phyloP scores from a whole-genome alignment of 192 early-diverging fungal species.

The Powellomyces hirtus region DNA sequence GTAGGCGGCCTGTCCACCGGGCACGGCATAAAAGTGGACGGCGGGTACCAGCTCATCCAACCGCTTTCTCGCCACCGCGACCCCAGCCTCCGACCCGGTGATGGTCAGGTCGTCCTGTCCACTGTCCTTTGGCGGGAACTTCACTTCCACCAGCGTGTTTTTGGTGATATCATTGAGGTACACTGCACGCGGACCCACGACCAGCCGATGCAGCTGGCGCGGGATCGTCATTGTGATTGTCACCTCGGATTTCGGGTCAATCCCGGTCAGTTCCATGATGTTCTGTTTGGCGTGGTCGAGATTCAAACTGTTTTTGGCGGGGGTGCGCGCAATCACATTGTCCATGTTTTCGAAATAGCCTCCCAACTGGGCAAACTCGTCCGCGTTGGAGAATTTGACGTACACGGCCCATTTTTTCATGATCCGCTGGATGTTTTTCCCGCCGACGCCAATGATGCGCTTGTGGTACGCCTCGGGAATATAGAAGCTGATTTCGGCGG shows the following conservation, averaged over 20 bases:
- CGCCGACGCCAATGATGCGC: constrained; percentile 83
- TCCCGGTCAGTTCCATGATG: constrained; percentile 61
- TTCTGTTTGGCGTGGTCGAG: constrained; percentile 59
- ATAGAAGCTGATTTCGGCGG: constrained; percentile 81
- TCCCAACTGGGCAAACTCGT: constrained; percentile 68
- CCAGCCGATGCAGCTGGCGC: constrained; percentile 52
- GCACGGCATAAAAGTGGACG: constrained; percentile 50
- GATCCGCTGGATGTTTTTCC: constrained; percentile 85
- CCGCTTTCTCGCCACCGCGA: constrained; percentile 54
- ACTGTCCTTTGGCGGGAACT: constrained; percentile 65
- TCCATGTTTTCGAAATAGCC: constrained; percentile 78
- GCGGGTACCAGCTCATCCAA: constrained; percentile 58
- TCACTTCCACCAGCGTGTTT: constrained; percentile 53
- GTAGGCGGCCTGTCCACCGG: constrained; percentile 38
- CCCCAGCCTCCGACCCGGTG: constrained; percentile 56
- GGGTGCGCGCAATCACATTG: constrained; percentile 81
- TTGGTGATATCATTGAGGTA: constrained; percentile 57
- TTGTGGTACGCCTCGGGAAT: constrained; percentile 82
- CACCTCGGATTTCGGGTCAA: constrained; percentile 50
- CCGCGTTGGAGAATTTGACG: constrained; percentile 82
- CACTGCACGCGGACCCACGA: constrained; percentile 48
- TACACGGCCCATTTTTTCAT: constrained; percentile 89
- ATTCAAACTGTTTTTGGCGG: constrained; percentile 68
- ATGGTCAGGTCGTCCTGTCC: constrained; percentile 58
- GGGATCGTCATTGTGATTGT: constrained; percentile 53